Percentiles rank a stretch among this genome's conserved stretches.
Conservation (phyloP, 192 early-diverging fungal species). For the Coemansia brasiliensis region DNA sequence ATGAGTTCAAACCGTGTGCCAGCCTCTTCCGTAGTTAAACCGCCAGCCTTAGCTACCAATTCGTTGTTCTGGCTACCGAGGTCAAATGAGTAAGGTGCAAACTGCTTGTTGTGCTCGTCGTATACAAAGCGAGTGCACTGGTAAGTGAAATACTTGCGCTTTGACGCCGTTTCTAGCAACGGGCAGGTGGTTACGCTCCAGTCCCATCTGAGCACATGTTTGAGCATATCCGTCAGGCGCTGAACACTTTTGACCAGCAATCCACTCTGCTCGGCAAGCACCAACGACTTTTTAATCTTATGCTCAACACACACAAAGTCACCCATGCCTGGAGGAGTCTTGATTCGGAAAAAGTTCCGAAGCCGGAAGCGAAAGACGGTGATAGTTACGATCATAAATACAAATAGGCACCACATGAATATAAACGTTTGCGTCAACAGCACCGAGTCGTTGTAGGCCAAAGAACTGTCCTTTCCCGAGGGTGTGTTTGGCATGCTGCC, state of each 20-base stretch:
- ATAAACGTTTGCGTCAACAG: slow-evolving; percentile 55
- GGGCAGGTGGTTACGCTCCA: slow-evolving; percentile 44
- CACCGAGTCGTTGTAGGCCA: slow-evolving; percentile 36
- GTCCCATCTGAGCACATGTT: slow-evolving; percentile 38
- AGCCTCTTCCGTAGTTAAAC: slow-evolving; percentile 59
- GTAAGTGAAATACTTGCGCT: slow-evolving; percentile 64
- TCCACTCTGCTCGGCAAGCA: slow-evolving; percentile 34
- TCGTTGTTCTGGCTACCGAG: slow-evolving; percentile 58
- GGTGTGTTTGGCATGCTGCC: slow-evolving; percentile 14
- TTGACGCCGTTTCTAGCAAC: slow-evolving; percentile 51
- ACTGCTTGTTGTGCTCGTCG: slow-evolving; percentile 54
- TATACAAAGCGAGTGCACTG: slow-evolving; percentile 77
- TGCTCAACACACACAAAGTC: slow-evolving; percentile 56
- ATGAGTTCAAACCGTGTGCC: slow-evolving; percentile 57
- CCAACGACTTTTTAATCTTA: slow-evolving; percentile 22
- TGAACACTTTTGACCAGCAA: slow-evolving; percentile 25
- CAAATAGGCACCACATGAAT: slow-evolving; percentile 55
- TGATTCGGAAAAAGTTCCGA: slow-evolving; percentile 59
- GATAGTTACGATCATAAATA: slow-evolving; percentile 45
- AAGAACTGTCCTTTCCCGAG: slow-evolving; percentile 12
- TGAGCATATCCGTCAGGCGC: slow-evolving; percentile 7
- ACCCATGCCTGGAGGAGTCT: slow-evolving; percentile 34
- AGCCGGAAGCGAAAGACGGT: slow-evolving; percentile 35
- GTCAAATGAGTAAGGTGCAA: slow-evolving; percentile 60
- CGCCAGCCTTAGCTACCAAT: slow-evolving; percentile 34